phyloP scores from a whole-genome alignment of 768 basidiomycete genomes.

The Ramaria sp. region DNA sequence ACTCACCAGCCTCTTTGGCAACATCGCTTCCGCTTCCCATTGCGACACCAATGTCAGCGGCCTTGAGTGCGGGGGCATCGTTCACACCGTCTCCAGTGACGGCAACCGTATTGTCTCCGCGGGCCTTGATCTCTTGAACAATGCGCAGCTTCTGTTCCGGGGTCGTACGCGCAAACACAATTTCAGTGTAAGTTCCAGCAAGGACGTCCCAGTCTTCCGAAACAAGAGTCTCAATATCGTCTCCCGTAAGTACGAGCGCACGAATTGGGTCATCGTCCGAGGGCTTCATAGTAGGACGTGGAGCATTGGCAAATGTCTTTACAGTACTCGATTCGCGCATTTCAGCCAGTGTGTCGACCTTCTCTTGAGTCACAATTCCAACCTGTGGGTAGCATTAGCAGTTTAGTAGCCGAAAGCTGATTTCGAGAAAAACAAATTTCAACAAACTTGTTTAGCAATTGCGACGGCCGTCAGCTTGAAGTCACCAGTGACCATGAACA shows the following conservation, averaged over 20 bases:
- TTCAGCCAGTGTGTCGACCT: slow-evolving; percentile 24
- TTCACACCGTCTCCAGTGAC: slow-evolving; percentile 46
- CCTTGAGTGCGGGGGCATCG: slow-evolving; percentile 40
- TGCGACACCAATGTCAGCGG: slow-evolving; percentile 44
- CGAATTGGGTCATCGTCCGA: slow-evolving; percentile 26
- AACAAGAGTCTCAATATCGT: slow-evolving; percentile 28
- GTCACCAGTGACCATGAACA: slow-evolving; percentile 41
- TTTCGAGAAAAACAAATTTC: slow-evolving; percentile 23
- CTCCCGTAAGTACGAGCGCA: slow-evolving; percentile 33
- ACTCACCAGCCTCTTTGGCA: slow-evolving; percentile 43
- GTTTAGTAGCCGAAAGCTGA: slow-evolving; percentile 19
- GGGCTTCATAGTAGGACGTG: slow-evolving; percentile 23
- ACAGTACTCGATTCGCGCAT: slow-evolving; percentile 15
- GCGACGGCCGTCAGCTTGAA: slow-evolving; percentile 41
- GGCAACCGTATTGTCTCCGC: slow-evolving; percentile 26
- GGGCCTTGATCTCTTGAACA: slow-evolving; percentile 38
- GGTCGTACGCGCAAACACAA: slow-evolving; percentile 44
- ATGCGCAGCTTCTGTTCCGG: slow-evolving; percentile 50
- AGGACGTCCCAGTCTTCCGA: slow-evolving; percentile 29
- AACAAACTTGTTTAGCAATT: slow-evolving; percentile 37
- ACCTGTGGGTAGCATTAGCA: slow-evolving; percentile 19
- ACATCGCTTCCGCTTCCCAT: slow-evolving; percentile 40
- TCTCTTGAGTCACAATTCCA: slow-evolving; percentile 29
- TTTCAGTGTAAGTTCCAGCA: slow-evolving; percentile 27
- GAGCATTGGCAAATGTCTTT: slow-evolving; percentile 14